These are phyloP conservation scores for Pyracantha coccinea DNA, from an alignment of 331 rosid genomes.

Conservation along the genomic window DNA sequence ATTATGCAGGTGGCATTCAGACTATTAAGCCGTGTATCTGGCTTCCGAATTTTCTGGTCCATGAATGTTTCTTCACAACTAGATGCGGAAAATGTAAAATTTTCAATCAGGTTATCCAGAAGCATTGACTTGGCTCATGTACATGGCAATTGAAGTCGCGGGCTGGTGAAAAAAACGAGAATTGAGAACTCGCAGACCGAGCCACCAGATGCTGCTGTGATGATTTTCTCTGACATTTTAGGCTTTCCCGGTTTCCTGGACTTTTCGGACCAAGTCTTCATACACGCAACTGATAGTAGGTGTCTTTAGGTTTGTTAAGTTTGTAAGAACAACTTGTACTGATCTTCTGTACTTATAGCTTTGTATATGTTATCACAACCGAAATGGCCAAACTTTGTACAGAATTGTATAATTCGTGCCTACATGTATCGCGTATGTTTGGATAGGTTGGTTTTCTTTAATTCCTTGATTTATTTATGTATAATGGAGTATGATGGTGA, in stretches of 20 bases:
- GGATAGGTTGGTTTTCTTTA: not conserved
- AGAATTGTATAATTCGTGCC: slow-evolving; percentile 6
- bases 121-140: not conserved
- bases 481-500: not conserved
- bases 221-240: not conserved
- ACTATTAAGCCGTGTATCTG: not conserved
- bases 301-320: not conserved
- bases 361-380: slow-evolving; percentile 3
- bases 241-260: not conserved
- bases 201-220: not conserved
- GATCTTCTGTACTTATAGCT: not conserved
- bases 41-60: slow-evolving; percentile 5
- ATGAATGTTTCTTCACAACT: not conserved
- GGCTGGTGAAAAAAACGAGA: not conserved
- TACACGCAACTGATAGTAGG: slow-evolving; percentile 1
- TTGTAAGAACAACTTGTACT: not conserved
- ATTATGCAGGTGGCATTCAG: slow-evolving; percentile 8
- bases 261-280: not conserved
- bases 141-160: not conserved
- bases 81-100: slow-evolving; percentile 2
- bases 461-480: not conserved
- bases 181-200: not conserved
- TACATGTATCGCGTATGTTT: not conserved
- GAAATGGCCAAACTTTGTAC: slow-evolving; percentile 7
- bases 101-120: not conserved